These are phyloP conservation scores for Aspergillus vadensis DNA, from an alignment of 2,329 filamentous ascomycete genomes.

Conservation along the genomic window DNA sequence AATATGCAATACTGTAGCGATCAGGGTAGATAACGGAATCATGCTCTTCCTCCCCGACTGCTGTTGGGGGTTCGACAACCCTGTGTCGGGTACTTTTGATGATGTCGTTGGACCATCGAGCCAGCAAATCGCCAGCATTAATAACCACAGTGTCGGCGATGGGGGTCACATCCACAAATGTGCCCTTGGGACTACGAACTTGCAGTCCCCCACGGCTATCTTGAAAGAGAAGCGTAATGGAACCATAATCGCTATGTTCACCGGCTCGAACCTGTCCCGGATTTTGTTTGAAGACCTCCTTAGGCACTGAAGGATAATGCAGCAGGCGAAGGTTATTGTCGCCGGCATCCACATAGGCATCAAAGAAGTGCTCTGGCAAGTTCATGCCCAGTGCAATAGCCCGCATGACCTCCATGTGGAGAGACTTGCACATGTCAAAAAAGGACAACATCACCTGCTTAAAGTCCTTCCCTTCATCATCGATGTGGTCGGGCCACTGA, in stretches of 20 bases:
- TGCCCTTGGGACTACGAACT: slow-evolving; percentile 70
- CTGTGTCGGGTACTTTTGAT: slow-evolving; percentile 90
- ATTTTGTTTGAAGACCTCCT: slow-evolving; percentile 66
- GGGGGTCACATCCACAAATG: slow-evolving; percentile 79
- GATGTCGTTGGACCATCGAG: slow-evolving; percentile 85
- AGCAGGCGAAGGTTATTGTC: slow-evolving; percentile 73
- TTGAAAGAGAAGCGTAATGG: slow-evolving; percentile 58
- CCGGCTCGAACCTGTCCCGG: slow-evolving; percentile 74
- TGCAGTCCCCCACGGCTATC: slow-evolving; percentile 61
- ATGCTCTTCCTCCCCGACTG: slow-evolving; percentile 45
- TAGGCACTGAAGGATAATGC: slow-evolving; percentile 72
- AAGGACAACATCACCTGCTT: slow-evolving; percentile 73
- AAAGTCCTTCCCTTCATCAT: slow-evolving; percentile 62
- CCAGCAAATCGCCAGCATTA: slow-evolving; percentile 84
- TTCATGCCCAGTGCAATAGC: slow-evolving; percentile 82
- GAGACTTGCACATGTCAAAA: slow-evolving; percentile 68
- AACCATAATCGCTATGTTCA: slow-evolving; percentile 69
- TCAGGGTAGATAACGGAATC: slow-evolving; percentile 62
- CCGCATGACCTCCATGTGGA: slow-evolving; percentile 79
- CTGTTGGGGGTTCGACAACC: slow-evolving; percentile 78
- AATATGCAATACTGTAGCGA: slow-evolving; percentile 87
- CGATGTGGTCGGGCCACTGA: slow-evolving; percentile 68
- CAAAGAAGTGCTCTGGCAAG: slow-evolving; percentile 72
- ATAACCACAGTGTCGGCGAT: slow-evolving; percentile 81
- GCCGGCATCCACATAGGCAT: slow-evolving; percentile 68